Base-by-base conservation (phyloP, 345 rosid species). In the Gossypium anomalum region DNA sequence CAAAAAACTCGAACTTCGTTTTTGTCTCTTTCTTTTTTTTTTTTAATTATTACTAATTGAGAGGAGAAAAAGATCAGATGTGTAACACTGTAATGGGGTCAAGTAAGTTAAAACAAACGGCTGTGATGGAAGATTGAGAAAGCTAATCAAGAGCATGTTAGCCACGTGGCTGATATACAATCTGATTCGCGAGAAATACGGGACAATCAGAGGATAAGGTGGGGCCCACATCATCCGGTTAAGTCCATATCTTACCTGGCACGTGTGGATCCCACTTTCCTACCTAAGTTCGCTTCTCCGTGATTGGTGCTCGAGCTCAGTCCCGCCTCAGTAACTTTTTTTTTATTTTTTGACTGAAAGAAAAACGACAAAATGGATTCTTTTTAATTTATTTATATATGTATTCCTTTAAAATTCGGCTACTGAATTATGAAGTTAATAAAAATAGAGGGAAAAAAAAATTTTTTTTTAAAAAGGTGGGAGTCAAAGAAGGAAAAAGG, bases 401-500 rank as follows among this genome's bases (percentile, higher is more conserved):
- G 41, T 34, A 34, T 34, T 29, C 1, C 6, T 56, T 56, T 2
- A 27, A 61, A 27, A 14, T 27, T 34, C 38, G 9, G 38, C 17
- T 34, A 5, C 29, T 60, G 19, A 29, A 60, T 53, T 53, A 53
- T 53, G 57, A 60, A 60, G 13, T 60, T 19, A 56, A 56, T 56
- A 23, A 1, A 59, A 59, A 25, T 14, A 1, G 14, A 12, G 4
- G 16, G 2, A 2, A 14, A 2, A 34, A 34, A 34, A 59, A n/a
- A n/a, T n/a, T n/a, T n/a, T n/a, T n/a, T n/a, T n/a, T n/a, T n/a
- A n/a, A 58, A 13, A 27, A 2, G 14, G 15, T 3, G 34, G 2
- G 17, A 27, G 2, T 4, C 16, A 61, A 29, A 29, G 66, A 6
- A 7, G 45, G 4, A 7, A 62, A 29, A 61, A 80, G 87, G 41